These are phyloP conservation scores for Suhomyces chickasaworum DNA, from an alignment of 1,139 yeast genomes.

Conservation along the genomic window DNA sequence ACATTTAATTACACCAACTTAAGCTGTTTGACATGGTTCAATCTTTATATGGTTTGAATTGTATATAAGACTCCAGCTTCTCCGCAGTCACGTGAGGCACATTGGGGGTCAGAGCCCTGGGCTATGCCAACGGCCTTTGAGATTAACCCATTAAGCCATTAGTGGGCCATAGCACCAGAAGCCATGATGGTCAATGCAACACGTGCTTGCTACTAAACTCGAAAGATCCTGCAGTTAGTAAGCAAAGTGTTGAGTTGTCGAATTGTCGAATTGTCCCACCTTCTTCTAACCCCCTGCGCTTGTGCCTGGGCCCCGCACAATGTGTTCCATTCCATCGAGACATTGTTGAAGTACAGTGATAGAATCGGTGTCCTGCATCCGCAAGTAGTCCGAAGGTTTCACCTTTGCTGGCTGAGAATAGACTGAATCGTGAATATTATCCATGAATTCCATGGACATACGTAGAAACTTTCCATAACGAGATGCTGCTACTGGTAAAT, in stretches of 20 bases:
- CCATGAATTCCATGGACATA: slow-evolving; percentile 30
- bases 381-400: slow-evolving; percentile 19
- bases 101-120: too few species aligned
- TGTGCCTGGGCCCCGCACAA: too few species aligned
- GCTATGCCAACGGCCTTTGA: too few species aligned
- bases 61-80: background rate
- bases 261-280: too few species aligned
- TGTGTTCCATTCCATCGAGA: slow-evolving; percentile 25
- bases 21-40: background rate
- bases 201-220: too few species aligned
- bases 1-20: too few species aligned
- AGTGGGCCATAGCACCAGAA: too few species aligned
- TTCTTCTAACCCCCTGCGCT: background rate
- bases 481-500: slow-evolving; percentile 28
- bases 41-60: background rate
- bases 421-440: slow-evolving; percentile 27
- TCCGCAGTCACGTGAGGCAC: background rate
- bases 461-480: slow-evolving; percentile 31
- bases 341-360: slow-evolving; percentile 22
- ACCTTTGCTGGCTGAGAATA: slow-evolving; percentile 13
- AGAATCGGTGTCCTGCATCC: slow-evolving; percentile 13
- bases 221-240: too few species aligned
- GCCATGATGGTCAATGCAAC: too few species aligned
- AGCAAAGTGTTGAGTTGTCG: too few species aligned
- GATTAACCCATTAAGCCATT: too few species aligned